phyloP scores from a whole-genome alignment of 352 stramenopile species.

The Phytophthora brassicae region DNA sequence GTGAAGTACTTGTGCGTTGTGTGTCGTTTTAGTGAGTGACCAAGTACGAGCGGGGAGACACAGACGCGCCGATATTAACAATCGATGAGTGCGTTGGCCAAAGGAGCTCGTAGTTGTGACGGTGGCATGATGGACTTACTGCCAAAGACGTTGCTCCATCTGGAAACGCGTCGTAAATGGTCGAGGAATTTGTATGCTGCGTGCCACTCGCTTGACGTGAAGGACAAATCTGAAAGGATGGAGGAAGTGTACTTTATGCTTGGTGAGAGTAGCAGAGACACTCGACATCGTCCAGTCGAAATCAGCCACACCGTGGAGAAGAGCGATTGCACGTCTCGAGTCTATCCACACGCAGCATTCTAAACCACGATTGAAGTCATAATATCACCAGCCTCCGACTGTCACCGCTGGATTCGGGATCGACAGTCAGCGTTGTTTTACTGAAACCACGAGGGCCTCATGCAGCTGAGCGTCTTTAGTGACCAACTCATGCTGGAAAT shows the following conservation, averaged over 20 bases:
- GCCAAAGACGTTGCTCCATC: conserved; percentile 23
- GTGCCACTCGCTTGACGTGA: conserved; percentile 10
- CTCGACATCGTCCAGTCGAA: conserved; percentile 24
- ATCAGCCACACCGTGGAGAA: conserved; percentile 17
- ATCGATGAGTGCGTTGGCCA: not conserved
- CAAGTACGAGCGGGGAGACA: not conserved
- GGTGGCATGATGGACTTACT: conserved; percentile 11
- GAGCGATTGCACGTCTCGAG: conserved; percentile 11
- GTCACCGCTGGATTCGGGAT: conserved; percentile 7
- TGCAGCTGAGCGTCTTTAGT: conserved; percentile 2
- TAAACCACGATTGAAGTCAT: not conserved
- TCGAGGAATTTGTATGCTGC: conserved; percentile 21
- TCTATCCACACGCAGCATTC: conserved; percentile 23
- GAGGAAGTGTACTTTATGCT: conserved; percentile 18
- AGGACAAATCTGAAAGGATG: conserved; percentile 27
- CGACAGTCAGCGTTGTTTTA: not conserved
- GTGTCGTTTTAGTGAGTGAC: conserved; percentile 19
- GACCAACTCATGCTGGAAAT: too few species aligned
- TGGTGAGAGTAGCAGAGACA: conserved; percentile 32
- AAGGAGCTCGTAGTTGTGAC: not conserved
- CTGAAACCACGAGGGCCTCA: conserved; percentile 11
- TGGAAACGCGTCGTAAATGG: conserved; percentile 16
- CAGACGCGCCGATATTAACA: too few species aligned
- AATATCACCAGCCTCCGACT: not conserved
- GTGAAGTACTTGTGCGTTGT: conserved; percentile 3